Evolutionary conservation across 495 filamentous ascomycete genomes (phyloP), one percentile per base, ranked within the genome.

Genomic region (Hypoxylon perforatum): DNA sequence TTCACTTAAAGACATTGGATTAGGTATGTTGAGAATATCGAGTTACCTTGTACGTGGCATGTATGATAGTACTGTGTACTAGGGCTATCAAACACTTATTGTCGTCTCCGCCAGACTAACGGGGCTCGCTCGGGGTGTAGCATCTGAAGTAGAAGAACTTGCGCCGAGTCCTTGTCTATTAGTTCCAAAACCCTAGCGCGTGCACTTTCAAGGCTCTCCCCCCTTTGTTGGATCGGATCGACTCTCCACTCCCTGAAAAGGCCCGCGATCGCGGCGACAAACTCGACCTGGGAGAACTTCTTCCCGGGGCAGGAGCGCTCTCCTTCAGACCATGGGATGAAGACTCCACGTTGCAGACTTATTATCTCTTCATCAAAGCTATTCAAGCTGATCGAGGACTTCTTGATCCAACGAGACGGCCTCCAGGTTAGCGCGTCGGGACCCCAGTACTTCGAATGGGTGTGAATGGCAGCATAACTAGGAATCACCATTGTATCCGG

Each of bases 231-330:
- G 4, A 72, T 58, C 0, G 77, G 73, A 0, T 65, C 50, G 8
- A 77, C 77, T 4, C 58, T 52, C 61, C 74, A 73, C 36, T 75
- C 57, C 1, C 73, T 63, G 52, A 87, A 81, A 6, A 86, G 41
- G 1, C 66, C 64, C 3, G 77, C 77, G 42, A 85, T 69, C 0
- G 74, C 72, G 1, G 81, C 82, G 1, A 85, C 83, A 56, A 83
- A 83, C 63, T 86, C 83, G 0, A 85, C 84, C 61, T 84, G 78
- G 0, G 78, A 69, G 58, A 85, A 82, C 46, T 81, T 85, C 63
- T 75, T 75, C 0, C 83, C 84, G 2, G 83, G 81, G 51, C 83
- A 85, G 25, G 76, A 61, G 0, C 80, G 66, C 1, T 75, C 66
- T 6, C 82, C 83, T 0, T 77, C 77, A 1, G 82, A 80, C 83